phyloP scores from a whole-genome alignment of 148 eudicot genomes.

The Rhododendron vialii region DNA sequence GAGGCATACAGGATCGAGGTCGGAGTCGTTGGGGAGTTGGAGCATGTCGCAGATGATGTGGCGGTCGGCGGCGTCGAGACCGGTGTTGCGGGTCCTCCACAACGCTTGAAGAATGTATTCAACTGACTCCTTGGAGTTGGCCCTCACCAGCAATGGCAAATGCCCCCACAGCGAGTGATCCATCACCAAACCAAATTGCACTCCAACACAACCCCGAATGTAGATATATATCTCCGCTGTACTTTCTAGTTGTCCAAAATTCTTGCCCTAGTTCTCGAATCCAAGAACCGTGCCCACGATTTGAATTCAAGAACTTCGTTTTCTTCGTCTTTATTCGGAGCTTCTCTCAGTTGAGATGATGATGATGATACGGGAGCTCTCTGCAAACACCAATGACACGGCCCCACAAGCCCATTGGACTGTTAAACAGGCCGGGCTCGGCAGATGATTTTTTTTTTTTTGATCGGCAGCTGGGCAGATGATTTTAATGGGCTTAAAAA shows the following conservation, averaged over 20 bases:
- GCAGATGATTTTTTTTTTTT: neutral
- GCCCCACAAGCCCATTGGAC: neutral
- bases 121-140: conserved; percentile 45
- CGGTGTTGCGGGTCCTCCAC: conserved; percentile 46
- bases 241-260: neutral
- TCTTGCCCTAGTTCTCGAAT: neutral
- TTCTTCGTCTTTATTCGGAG: neutral
- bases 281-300: too few relatives aligned
- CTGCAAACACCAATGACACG: neutral
- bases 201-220: neutral
- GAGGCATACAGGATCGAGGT: too few relatives aligned
- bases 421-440: neutral
- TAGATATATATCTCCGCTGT: too few relatives aligned
- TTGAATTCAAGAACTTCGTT: too few relatives aligned
- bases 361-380: neutral
- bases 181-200: neutral
- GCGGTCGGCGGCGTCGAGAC: conserved; percentile 48
- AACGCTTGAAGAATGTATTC: conserved; percentile 50
- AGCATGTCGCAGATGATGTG: conserved; percentile 35
- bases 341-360: neutral
- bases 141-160: conserved; percentile 35
- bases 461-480: too few relatives aligned
- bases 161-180: conserved; percentile 32
- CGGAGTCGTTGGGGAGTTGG: conserved; percentile 32
- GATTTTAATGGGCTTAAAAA: neutral